Conservation (phyloP, 768 basidiomycete genomes). For the Russula lepida region DNA sequence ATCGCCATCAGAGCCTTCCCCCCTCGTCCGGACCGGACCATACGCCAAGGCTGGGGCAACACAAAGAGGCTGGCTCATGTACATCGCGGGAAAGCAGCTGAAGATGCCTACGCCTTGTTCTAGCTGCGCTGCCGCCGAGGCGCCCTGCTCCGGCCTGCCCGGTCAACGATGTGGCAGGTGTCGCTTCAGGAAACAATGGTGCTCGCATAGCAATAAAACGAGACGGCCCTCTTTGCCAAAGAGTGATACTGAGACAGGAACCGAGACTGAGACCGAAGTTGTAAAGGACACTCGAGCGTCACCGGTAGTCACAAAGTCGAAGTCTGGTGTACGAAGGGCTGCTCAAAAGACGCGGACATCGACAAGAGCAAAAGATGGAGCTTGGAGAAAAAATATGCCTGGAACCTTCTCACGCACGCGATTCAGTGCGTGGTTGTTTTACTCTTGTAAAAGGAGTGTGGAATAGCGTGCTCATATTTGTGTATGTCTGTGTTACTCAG, state of each 20-base stretch:
- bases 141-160: conserved; percentile 10
- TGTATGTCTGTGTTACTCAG: not conserved
- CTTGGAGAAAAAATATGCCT: not conserved
- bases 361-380: not conserved
- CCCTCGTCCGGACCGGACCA: not conserved
- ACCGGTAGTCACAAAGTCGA: not conserved
- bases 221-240: not conserved
- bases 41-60: conserved; percentile 11
- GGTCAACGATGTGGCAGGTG: conserved; percentile 15
- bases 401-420: not conserved
- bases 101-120: conserved; percentile 5
- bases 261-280: not conserved
- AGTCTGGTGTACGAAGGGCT: not conserved
- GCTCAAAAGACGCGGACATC: not conserved
- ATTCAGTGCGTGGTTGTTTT: not conserved
- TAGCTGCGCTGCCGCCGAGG: not conserved
- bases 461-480: not conserved
- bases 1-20: not conserved
- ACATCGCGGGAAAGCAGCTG: not conserved
- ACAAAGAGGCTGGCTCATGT: conserved; percentile 13
- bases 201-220: not conserved
- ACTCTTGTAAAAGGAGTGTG: not conserved
- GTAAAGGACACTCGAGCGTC: not conserved
- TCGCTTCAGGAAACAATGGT: conserved; percentile 7
- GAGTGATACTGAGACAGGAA: not conserved